Conservation (phyloP, 805 yeast genomes). For the Candida gorgasii region DNA sequence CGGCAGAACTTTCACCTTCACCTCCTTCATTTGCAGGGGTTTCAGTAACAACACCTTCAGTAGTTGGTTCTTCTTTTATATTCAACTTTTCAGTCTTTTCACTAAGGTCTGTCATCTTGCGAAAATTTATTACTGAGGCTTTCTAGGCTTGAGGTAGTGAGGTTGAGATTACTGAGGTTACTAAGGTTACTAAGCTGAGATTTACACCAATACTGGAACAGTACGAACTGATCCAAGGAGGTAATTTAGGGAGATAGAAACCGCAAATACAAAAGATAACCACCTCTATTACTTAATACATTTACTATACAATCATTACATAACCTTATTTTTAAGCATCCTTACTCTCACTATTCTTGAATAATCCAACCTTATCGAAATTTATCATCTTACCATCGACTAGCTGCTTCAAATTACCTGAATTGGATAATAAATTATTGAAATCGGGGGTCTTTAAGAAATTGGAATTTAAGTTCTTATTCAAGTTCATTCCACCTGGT, state of each 20-base stretch:
- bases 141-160: neutral
- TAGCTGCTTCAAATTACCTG: conserved; percentile 16
- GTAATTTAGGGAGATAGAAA: no score
- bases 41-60: conserved; percentile 3
- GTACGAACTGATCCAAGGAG: no score
- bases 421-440: conserved; percentile 26
- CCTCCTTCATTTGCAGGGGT: neutral
- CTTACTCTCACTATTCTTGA: conserved; percentile 13
- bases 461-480: conserved; percentile 18
- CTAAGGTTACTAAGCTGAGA: no score
- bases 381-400: conserved; percentile 47
- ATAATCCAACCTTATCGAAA: conserved; percentile 39
- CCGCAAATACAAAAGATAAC: no score
- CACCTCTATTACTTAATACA: no score
- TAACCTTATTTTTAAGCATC: neutral
- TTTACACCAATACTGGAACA: no score
- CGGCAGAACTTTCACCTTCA: no score
- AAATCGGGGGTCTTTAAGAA: conserved; percentile 45
- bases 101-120: neutral
- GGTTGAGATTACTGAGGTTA: no score
- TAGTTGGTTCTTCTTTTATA: neutral
- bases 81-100: conserved; percentile 2
- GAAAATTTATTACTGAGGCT: neutral
- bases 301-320: conserved; percentile 4
- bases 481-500: conserved; percentile 37